Evolutionary conservation across 768 basidiomycete species (phyloP), one percentile per base, ranked within the genome.

Genomic region (Phanerochaete sordida): DNA sequence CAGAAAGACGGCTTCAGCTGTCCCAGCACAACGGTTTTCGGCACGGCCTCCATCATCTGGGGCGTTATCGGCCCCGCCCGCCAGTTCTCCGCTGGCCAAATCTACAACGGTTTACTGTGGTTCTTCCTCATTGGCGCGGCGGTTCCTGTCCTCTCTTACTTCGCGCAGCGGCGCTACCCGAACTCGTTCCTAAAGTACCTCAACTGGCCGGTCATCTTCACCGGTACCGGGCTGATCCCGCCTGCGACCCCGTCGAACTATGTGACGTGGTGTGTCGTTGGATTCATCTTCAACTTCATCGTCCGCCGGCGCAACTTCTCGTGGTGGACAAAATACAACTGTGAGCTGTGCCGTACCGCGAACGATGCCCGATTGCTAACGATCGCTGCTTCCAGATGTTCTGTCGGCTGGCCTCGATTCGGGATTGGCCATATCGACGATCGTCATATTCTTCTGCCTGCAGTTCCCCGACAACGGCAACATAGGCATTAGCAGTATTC

Each of bases 241-340:
- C 90, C 92, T 15, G 91, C 90, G 9, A 90, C 85, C 0, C 87
- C 91, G 5, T 78, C 93, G 66, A 94, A 95, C 70, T 94, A 86
- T 68, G 80, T 91, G 2, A 85, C 86, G 5, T 93, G 87, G 87
- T 82, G 86, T 65, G 74, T 83, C 56, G 78, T 86, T 30, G 84
- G 85, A n/a, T 91, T 91, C 67, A 73, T 90, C 30, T 93, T 93
- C 75, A 91, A 89, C 65, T 87, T 77, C 68, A 64, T 85, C 21
- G 77, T 87, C 50, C 78, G 87, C 65, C 76, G 84, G 72, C 81
- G 80, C 61, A 76, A 84, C 68, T 89, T 89, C 69, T 74, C 79
- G 6, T 88, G 84, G 76, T 88, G 86, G 87, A 80, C 86, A 26
- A 88, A 88, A 70, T 88, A 88, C 71, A 88, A 88, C 65, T 88